These are phyloP conservation scores for Emiliania huxleyi DNA, from an alignment of 78 protist genomes.

Conservation along the genomic window DNA sequence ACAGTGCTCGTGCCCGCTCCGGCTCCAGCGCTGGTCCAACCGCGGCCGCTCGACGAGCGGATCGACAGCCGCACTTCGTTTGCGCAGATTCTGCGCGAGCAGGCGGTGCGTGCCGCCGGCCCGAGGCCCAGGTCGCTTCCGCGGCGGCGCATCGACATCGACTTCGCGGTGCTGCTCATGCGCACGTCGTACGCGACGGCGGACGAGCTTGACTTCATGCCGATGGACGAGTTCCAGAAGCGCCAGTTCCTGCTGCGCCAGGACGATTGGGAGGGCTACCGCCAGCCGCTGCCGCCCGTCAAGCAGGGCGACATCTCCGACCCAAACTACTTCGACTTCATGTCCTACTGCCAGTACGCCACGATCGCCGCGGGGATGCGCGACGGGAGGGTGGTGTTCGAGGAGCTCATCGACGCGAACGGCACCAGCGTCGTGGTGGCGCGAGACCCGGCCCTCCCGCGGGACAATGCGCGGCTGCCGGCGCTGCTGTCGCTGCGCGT, in stretches of 20 bases:
- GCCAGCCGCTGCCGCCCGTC: background rate
- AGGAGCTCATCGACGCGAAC: constrained; percentile 20
- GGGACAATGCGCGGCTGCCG: background rate
- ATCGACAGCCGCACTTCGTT: no score
- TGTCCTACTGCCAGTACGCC: constrained; percentile 7
- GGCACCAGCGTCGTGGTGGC: background rate
- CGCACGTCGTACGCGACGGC: background rate
- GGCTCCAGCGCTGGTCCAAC: no score
- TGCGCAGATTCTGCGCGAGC: no score
- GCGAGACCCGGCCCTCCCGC: background rate
- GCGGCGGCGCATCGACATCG: background rate
- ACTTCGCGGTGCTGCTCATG: constrained; percentile 34
- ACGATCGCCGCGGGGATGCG: constrained; percentile 13
- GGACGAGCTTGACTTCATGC: no score
- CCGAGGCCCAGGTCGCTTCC: background rate
- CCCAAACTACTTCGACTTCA: no score
- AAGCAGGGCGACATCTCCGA: constrained; percentile 43
- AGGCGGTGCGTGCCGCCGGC: background rate
- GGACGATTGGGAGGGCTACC: no score
- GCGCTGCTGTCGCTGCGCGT: background rate
- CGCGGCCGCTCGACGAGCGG: no score
- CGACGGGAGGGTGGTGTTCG: background rate
- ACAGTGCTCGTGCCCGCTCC: no score
- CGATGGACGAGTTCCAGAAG: constrained; percentile 22
- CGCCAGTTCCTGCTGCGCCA: background rate